Percentiles rank a stretch among this genome's conserved stretches.
phyloP scores from a whole-genome alignment of 768 basidiomycete species.

The Mycena kentingensis region DNA sequence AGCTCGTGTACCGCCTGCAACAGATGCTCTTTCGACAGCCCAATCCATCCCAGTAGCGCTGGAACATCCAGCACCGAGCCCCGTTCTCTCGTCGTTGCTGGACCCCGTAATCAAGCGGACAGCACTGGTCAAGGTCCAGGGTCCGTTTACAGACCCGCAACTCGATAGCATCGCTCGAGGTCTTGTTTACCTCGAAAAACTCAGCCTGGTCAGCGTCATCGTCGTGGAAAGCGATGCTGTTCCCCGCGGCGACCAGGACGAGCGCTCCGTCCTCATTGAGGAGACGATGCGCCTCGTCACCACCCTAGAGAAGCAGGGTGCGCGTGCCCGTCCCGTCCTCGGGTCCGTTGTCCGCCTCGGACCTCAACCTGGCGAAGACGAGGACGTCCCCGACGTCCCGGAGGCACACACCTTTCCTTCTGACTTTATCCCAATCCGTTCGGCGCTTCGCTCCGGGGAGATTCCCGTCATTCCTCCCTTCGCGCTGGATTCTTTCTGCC shows the following conservation, averaged over 20 bases:
- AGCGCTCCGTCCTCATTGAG: constrained; percentile 65
- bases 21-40: constrained; percentile 28
- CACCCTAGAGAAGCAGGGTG: constrained; percentile 82
- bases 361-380: constrained; percentile 58
- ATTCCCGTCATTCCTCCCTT: constrained; percentile 95
- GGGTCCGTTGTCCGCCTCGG: constrained; percentile 85
- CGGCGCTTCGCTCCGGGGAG: constrained; percentile 89
- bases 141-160: constrained; percentile 91
- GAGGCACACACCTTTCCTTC: constrained; percentile 80
- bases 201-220: constrained; percentile 93
- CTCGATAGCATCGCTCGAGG: constrained; percentile 92
- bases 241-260: constrained; percentile 64
- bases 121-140: constrained; percentile 94
- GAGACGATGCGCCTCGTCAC: constrained; percentile 86
- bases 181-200: constrained; percentile 92
- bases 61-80: constrained; percentile 47
- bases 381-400: constrained; percentile 42
- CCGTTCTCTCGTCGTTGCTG: constrained; percentile 73
- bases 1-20: constrained; percentile 30
- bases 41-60: constrained; percentile 38
- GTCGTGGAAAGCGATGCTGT: constrained; percentile 89
- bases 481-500: constrained; percentile 87
- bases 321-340: constrained; percentile 83
- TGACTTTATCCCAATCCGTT: constrained; percentile 83
- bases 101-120: constrained; percentile 84